Evolutionary conservation across 768 basidiomycete genomes (phyloP), one percentile per base, ranked within the genome.

Genomic region (Cystoderma amianthinum): DNA sequence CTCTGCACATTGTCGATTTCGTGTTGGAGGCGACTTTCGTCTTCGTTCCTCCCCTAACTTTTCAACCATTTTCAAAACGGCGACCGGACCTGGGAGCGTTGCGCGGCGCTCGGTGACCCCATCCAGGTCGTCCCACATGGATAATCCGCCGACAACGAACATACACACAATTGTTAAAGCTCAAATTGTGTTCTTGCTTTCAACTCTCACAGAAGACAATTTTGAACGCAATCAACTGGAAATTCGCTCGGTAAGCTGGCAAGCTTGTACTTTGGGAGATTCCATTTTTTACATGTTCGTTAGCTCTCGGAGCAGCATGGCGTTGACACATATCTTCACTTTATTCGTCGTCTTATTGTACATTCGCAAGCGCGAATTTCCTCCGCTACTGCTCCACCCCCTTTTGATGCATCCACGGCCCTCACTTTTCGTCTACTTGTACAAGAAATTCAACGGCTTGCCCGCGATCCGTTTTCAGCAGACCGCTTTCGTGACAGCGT

Each of bases 241-340:
- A 69, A 96, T 99, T 55, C 84, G 91, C 58, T 90, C 89, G 43
- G 95, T 97, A 58, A 53, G 92, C 19, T 40, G 10, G 13, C 19
- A 20, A 11, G 5, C 25, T 18, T 40, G 16, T 24, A 10, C 11
- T 32, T 19, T 13, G 5, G 7, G 39, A 32, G 22, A 19, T 22
- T 18, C 9, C 13, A 11, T 50, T 51, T 47, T 45, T 36, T 32
- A 42, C 47, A 41, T 40, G 45, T 41, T 34, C 30, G 56, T 36
- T 64, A 98, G 95, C 80, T 98, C 55, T 89, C 91, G 48, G 93
- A 97, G 60, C 88, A 93, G 57, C 92, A 98, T 75, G 93, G 94
- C 44, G 76, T 92, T 54, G 94, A 96, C 65, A 96, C 93, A 44
- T 96, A 97, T 67, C 78, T 92, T 48, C 94, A 99, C 65, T 96